phyloP scores from a whole-genome alignment of 345 rosid genomes.

The Populus pruinosa region DNA sequence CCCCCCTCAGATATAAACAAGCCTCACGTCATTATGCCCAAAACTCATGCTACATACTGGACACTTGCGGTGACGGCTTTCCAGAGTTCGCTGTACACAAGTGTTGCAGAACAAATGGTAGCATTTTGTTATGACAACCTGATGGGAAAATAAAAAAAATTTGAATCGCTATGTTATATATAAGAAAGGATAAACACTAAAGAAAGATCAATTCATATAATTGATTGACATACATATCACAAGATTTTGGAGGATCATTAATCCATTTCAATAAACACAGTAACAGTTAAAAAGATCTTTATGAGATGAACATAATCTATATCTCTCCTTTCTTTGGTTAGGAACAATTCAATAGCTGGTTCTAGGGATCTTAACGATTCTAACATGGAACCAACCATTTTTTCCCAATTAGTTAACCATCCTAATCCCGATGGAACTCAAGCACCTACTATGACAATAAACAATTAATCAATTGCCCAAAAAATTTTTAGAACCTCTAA shows the following conservation, averaged over 20 bases:
- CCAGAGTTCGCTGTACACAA: constrained; percentile 70
- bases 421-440: not conserved
- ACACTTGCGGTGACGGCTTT: constrained; percentile 82
- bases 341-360: no score
- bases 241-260: not conserved
- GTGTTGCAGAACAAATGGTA: constrained; percentile 88
- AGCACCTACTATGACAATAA: not conserved
- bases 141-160: constrained; percentile 7
- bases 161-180: not conserved
- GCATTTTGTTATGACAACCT: constrained; percentile 98
- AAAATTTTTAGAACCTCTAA: not conserved
- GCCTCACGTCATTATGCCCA: constrained; percentile 85
- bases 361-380: not conserved
- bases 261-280: not conserved
- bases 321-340: no score
- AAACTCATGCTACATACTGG: constrained; percentile 79
- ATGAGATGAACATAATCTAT: no score
- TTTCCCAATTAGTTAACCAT: not conserved
- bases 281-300: not conserved
- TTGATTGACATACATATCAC: not conserved
- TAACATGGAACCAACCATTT: no score
- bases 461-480: not conserved
- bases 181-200: not conserved
- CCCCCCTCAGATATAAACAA: constrained; percentile 73
- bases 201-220: not conserved